These are phyloP conservation scores for Viridothelium virens DNA, from an alignment of 495 filamentous ascomycete genomes.

Conservation along the genomic window DNA sequence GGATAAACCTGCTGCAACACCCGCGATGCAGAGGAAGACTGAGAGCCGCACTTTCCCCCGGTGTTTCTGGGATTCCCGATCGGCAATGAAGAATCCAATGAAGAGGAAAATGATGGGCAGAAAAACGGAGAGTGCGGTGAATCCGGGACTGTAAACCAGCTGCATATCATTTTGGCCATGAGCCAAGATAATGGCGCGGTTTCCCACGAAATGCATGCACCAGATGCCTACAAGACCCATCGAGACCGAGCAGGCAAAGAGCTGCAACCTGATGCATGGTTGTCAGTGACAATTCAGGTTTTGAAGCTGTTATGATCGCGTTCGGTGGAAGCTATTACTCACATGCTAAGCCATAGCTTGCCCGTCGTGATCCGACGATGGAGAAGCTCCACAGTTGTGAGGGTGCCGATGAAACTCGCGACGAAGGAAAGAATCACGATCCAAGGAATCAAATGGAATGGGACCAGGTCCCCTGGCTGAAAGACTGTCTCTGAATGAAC, in stretches of 20 bases:
- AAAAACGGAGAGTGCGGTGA: slow-evolving; percentile 72
- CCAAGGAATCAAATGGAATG: slow-evolving; percentile 50
- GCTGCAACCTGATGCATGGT: slow-evolving; percentile 50
- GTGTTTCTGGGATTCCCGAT: slow-evolving; percentile 18
- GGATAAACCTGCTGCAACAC: slow-evolving; percentile 59
- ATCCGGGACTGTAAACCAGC: slow-evolving; percentile 62
- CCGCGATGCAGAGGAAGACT: slow-evolving; percentile 42
- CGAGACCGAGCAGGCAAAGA: slow-evolving; percentile 59
- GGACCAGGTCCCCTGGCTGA: slow-evolving; percentile 38
- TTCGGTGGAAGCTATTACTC: slow-evolving; percentile 9
- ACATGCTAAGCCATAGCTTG: slow-evolving; percentile 29
- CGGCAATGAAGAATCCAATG: slow-evolving; percentile 58
- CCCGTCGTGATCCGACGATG: slow-evolving; percentile 51
- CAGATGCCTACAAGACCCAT: slow-evolving; percentile 83
- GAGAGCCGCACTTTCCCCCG: slow-evolving; percentile 40
- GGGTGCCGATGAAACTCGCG: slow-evolving; percentile 67
- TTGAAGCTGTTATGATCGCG: background rate
- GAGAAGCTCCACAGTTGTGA: slow-evolving; percentile 73
- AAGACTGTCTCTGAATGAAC: background rate
- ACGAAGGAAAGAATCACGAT: slow-evolving; percentile 69
- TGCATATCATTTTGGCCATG: slow-evolving; percentile 54
- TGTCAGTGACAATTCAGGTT: background rate
- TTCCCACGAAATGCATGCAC: slow-evolving; percentile 82
- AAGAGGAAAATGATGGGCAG: slow-evolving; percentile 68
- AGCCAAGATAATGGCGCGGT: slow-evolving; percentile 65